phyloP scores from a whole-genome alignment of 2,329 filamentous ascomycete genomes.

The Colletotrichum falcatum region DNA sequence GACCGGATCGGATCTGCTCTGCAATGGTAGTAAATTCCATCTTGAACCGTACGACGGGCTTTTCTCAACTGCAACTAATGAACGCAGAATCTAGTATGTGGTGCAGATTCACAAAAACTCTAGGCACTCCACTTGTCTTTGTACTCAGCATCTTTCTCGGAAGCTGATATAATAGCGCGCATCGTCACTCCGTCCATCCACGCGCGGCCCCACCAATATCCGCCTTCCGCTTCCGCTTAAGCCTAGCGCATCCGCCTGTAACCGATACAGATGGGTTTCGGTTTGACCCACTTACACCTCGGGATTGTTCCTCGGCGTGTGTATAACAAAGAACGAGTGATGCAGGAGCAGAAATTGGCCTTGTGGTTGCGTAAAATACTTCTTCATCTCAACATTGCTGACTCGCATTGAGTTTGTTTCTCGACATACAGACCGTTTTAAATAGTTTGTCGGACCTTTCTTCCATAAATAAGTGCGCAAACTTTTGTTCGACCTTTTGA shows the following conservation, averaged over 20 bases:
- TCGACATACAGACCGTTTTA: not conserved
- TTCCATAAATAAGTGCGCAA: not conserved
- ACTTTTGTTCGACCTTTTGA: not conserved
- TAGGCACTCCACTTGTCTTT: constrained; percentile 39
- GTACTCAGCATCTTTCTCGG: constrained; percentile 34
- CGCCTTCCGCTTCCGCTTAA: constrained; percentile 38
- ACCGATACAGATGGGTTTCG: constrained; percentile 30
- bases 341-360: constrained; percentile 2
- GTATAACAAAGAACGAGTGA: constrained; percentile 2
- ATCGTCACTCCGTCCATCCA: constrained; percentile 34
- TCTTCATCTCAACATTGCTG: constrained; percentile 23
- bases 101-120: not conserved
- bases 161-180: constrained; percentile 16
- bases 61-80: not conserved
- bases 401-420: constrained; percentile 21
- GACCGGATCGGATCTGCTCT: constrained; percentile 56
- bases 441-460: not conserved
- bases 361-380: constrained; percentile 1
- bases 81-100: constrained; percentile 4
- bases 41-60: constrained; percentile 35
- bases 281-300: constrained; percentile 26
- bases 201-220: constrained; percentile 33
- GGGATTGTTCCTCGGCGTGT: constrained; percentile 9
- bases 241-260: constrained; percentile 36
- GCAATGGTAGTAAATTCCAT: constrained; percentile 57